Evolutionary conservation across 1,284 basidiomycete genomes (phyloP).

Genomic region (Phylloboletellus chloephorus): DNA sequence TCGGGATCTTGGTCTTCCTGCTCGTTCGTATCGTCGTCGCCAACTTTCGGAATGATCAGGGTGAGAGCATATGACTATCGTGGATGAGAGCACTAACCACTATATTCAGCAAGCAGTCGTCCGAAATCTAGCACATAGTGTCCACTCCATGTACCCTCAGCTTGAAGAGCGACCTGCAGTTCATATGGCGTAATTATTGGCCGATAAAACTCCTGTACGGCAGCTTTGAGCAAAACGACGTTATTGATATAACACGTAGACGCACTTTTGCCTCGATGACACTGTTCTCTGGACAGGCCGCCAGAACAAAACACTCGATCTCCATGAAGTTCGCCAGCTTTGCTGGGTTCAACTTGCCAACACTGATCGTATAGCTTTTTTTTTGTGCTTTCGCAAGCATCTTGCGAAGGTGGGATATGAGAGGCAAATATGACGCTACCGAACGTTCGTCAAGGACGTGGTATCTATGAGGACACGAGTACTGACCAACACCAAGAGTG

Average conservation of each 20-base stretch:
- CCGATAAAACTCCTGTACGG: conserved; percentile 73
- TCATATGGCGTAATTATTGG: conserved; percentile 97
- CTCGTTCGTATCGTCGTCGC: conserved; percentile 5
- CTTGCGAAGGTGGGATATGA: conserved; percentile 72
- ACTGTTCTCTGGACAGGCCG: conserved; percentile 93
- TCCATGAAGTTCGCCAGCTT: conserved; percentile 97
- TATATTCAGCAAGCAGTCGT: conserved; percentile 47
- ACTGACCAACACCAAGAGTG: conserved; percentile 83
- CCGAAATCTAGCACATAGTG: conserved; percentile 81
- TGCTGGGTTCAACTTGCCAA: conserved; percentile 92
- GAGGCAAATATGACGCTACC: conserved; percentile 73
- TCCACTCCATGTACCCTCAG: conserved; percentile 70
- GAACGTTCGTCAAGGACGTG: neutral
- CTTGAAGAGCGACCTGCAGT: conserved; percentile 74
- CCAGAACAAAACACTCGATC: conserved; percentile 92
- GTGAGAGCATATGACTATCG: neutral
- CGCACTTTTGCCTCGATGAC: conserved; percentile 77
- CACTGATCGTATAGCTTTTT: conserved; percentile 92
- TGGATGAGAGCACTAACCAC: conserved; percentile 13
- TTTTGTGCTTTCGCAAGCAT: conserved; percentile 64
- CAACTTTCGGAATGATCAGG: conserved; percentile 11
- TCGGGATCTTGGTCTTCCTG: conserved; percentile 47
- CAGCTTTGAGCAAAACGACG: neutral
- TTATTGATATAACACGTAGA: conserved; percentile 1
- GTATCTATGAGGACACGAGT: conserved; percentile 4